Base-by-base conservation (phyloP, 371 early-diverging fungal species). In the Zychaea mexicana region DNA sequence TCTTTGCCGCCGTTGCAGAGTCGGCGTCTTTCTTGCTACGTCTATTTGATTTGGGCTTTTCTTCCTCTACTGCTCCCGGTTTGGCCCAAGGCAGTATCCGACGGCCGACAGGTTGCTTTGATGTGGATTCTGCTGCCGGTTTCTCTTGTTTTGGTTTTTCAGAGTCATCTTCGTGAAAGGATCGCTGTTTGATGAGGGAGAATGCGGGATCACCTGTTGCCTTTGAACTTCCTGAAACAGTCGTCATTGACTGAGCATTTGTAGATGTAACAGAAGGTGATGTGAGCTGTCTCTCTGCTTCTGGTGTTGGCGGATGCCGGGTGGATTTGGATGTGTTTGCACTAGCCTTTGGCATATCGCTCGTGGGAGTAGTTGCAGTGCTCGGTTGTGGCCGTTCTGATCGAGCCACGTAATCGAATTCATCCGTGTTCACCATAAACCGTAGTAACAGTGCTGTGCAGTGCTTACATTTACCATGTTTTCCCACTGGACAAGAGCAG, bases 401-500 rank as follows among this genome's bases (percentile, higher is more conserved):
- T 27, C 3, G 21, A 15, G 61, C n/a, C 10, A 47, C 36, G 24
- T 57, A 19, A 7, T 62, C 60, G 28, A 65, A 62, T 27, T 65
- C 54, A 28, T 45, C 59, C 2, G 49, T 30, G 17, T 68, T 58
- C 17, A 52, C 17, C 57, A 60, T 60, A 19, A 70, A 70, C n/a
- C 36, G 60, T 8, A 62, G 28, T 12, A 70, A 28, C 15, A 66
- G 27, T 0, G 66, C 59, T 19, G 55, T 36, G 47, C 66, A 62
- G 31, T 70, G 70, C 28, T 70, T 70, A 46, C 70, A 70, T 57
- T 52, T 61, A 7, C 70, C 70, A 8, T 39, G 15, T 22, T 38
- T 39, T 22, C 70, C 70, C 0, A 66, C 70, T 13, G 70, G 70
- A 28, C 70, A 70, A 15, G 66, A 62, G 39, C 70, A 69, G 15